Evolutionary conservation across 2,329 filamentous ascomycete species (phyloP).

Genomic region (Arthrobotrys entomopaga): DNA sequence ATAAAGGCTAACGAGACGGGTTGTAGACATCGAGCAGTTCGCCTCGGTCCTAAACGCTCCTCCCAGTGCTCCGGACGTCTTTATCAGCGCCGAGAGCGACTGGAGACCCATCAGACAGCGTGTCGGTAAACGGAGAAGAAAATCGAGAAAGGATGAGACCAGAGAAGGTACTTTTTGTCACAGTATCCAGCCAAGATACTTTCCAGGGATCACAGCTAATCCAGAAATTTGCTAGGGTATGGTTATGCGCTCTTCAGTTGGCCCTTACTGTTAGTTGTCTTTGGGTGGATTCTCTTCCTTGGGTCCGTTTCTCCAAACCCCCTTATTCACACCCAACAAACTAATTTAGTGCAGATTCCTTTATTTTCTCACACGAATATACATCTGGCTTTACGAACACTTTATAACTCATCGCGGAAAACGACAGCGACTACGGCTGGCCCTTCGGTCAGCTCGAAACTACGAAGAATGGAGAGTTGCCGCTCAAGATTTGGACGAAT

Average conservation of each 20-base stretch:
- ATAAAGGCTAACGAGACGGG: background rate
- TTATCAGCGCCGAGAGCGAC: slow-evolving; percentile 92
- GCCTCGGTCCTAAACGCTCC: slow-evolving; percentile 57
- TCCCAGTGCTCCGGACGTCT: slow-evolving; percentile 61
- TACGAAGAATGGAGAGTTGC: slow-evolving; percentile 86
- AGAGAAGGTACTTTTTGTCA: slow-evolving; percentile 72
- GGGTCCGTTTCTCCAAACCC: slow-evolving; percentile 58
- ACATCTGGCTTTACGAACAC: slow-evolving; percentile 93
- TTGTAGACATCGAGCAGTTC: slow-evolving; percentile 58
- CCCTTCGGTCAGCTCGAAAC: slow-evolving; percentile 75
- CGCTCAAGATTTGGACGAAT: slow-evolving; percentile 80
- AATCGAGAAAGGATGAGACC: slow-evolving; percentile 80
- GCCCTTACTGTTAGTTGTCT: slow-evolving; percentile 83
- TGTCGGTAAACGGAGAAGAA: slow-evolving; percentile 66
- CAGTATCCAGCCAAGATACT: too few species aligned
- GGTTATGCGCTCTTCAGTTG: slow-evolving; percentile 90
- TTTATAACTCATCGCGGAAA: slow-evolving; percentile 87
- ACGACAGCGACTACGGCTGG: slow-evolving; percentile 75
- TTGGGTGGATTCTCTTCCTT: slow-evolving; percentile 81
- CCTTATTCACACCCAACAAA: background rate
- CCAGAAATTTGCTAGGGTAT: slow-evolving; percentile 66
- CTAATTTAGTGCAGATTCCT: slow-evolving; percentile 64
- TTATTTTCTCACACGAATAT: slow-evolving; percentile 84
- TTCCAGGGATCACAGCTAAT: background rate
- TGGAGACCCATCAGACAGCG: slow-evolving; percentile 89